Evolutionary conservation across 2,329 filamentous ascomycete genomes (phyloP).

Genomic region (Monosporascus ibericus): DNA sequence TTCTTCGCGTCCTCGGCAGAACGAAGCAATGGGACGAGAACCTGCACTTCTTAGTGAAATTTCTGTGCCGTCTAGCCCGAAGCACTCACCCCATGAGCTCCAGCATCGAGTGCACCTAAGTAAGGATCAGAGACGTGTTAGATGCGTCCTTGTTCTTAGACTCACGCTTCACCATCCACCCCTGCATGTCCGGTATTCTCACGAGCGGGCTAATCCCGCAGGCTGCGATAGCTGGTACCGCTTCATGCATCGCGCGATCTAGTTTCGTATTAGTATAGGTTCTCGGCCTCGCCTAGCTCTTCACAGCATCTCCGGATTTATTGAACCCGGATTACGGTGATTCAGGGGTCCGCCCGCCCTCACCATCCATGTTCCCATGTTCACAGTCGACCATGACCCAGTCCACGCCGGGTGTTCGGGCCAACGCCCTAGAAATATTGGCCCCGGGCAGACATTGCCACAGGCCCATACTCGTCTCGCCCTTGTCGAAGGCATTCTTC

Average conservation of each 20-base stretch:
- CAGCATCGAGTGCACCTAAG: constrained; percentile 49
- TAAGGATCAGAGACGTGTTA: constrained; percentile 12
- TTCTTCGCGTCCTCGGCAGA: constrained; percentile 45
- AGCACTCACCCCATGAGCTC: constrained; percentile 47
- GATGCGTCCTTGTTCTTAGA: background rate
- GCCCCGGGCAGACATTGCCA: constrained; percentile 60
- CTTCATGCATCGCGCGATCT: constrained; percentile 53
- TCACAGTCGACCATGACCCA: constrained; percentile 60
- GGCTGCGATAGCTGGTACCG: constrained; percentile 49
- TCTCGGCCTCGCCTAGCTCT: background rate
- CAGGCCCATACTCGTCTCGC: constrained; percentile 45
- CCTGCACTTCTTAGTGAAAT: constrained; percentile 21
- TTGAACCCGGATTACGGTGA: background rate
- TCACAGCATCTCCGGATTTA: background rate
- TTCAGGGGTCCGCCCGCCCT: background rate
- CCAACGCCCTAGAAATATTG: constrained; percentile 54
- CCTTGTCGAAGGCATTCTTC: constrained; percentile 42
- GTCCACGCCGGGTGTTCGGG: constrained; percentile 55
- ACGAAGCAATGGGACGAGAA: constrained; percentile 48
- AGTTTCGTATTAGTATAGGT: constrained; percentile 1
- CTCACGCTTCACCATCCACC: constrained; percentile 52
- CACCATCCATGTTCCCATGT: constrained; percentile 51
- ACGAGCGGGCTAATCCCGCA: constrained; percentile 50
- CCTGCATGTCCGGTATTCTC: constrained; percentile 50
- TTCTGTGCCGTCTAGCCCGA: background rate